A percentile compares a stretch with the other conserved stretches of the same genome.
Conservation (phyloP, 208 protist species). For the Endotrypanum monterogeii region DNA sequence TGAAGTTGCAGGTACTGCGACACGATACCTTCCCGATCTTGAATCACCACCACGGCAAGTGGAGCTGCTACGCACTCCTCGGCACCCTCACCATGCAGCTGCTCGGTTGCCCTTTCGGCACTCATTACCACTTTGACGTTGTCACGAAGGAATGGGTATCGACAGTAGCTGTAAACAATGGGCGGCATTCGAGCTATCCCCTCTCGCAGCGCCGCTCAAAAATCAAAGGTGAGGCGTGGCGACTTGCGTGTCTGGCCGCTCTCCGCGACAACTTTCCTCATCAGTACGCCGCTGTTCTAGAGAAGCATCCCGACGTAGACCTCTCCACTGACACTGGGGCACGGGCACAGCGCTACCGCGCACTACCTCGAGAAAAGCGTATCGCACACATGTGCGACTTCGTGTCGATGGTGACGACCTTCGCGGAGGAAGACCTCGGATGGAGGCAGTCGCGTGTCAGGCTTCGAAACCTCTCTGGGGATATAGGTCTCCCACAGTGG, state of each 20-base stretch:
- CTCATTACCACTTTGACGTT: constrained; percentile 56
- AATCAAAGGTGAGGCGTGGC: constrained; percentile 80
- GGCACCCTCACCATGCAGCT: constrained; percentile 80
- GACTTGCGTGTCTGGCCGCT: constrained; percentile 72
- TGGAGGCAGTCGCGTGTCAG: constrained; percentile 84
- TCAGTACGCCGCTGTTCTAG: constrained; percentile 70
- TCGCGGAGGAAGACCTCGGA: constrained; percentile 87
- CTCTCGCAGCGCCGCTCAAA: constrained; percentile 66
- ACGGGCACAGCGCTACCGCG: constrained; percentile 61
- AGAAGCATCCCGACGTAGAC: constrained; percentile 79
- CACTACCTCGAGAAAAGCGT: constrained; percentile 86
- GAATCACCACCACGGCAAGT: constrained; percentile 76
- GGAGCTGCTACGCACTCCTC: constrained; percentile 83
- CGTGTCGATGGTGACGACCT: constrained; percentile 63
- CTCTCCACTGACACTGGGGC: constrained; percentile 71
- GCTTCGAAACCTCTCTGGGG: constrained; percentile 66
- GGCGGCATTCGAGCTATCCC: constrained; percentile 37
- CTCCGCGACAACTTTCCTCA: constrained; percentile 84
- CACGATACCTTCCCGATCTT: constrained; percentile 75
- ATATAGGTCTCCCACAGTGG: constrained; percentile 82
- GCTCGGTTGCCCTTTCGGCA: constrained; percentile 76
- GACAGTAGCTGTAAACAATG: constrained; percentile 75
- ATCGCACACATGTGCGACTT: constrained; percentile 74
- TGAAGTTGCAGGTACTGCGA: constrained; percentile 60
- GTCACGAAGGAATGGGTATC: constrained; percentile 44